These are phyloP conservation scores for Tolypocladium guangdongense DNA, from an alignment of 2,329 filamentous ascomycete species.

Conservation along the genomic window DNA sequence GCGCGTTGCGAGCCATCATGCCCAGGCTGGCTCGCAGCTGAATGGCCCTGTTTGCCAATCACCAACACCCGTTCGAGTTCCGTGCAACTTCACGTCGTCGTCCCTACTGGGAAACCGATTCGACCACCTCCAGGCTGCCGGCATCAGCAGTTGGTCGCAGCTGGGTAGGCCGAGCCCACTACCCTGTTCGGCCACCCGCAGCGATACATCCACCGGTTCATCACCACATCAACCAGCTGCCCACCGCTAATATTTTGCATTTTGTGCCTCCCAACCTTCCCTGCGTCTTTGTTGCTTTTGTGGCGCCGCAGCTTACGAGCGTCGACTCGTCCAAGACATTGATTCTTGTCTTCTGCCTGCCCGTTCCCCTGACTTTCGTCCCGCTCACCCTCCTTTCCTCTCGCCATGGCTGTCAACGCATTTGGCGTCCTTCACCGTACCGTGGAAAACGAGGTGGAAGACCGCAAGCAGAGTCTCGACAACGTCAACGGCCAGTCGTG, in stretches of 20 bases:
- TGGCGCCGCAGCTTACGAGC: background rate
- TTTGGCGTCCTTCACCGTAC: slow-evolving; percentile 16
- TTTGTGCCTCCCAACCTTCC: background rate
- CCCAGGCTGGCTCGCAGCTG: background rate
- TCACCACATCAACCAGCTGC: no score
- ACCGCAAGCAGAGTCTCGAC: slow-evolving; percentile 10
- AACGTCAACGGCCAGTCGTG: slow-evolving; percentile 22
- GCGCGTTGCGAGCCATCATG: background rate
- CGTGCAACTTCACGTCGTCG: background rate
- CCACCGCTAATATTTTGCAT: background rate
- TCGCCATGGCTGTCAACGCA: slow-evolving; percentile 16
- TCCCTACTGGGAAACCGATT: background rate
- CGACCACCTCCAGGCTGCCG: background rate
- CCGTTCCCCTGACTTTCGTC: background rate
- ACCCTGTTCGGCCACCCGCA: background rate
- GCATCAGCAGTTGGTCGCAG: background rate
- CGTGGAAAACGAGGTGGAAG: slow-evolving; percentile 14
- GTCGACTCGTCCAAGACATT: background rate
- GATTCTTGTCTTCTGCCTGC: background rate
- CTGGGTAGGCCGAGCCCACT: background rate
- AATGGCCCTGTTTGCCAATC: background rate
- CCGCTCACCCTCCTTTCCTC: background rate
- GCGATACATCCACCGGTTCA: background rate
- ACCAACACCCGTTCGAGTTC: background rate
- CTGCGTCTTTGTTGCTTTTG: background rate